Evolutionary conservation across 345 rosid genomes (phyloP).

Genomic region (Murraya koenigii): DNA sequence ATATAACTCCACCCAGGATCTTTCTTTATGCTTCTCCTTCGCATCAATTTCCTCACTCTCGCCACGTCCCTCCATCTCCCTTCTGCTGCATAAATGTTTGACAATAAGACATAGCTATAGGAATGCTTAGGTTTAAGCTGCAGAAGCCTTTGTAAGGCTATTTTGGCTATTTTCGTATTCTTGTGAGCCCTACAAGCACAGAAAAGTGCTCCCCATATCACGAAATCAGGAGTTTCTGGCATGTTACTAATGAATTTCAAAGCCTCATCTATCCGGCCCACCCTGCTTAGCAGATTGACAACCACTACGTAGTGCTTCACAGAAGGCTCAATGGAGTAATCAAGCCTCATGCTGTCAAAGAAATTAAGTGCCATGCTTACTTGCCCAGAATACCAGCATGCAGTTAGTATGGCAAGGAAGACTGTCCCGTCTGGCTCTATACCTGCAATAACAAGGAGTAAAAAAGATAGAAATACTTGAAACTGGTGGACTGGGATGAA

Average conservation of each 20-base stretch:
- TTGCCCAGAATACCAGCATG: slow-evolving; percentile 50
- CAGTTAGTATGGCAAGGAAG: slow-evolving; percentile 56
- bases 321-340: slow-evolving; percentile 57
- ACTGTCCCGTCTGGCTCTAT: slow-evolving; percentile 56
- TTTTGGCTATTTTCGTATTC: slow-evolving; percentile 36
- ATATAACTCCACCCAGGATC: slow-evolving; percentile 55
- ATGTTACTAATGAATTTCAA: slow-evolving; percentile 40
- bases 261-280: slow-evolving; percentile 52
- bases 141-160: slow-evolving; percentile 40
- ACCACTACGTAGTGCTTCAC: slow-evolving; percentile 56
- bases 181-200: slow-evolving; percentile 59
- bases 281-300: slow-evolving; percentile 59
- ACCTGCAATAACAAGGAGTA: slow-evolving; percentile 34
- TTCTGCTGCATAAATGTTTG: slow-evolving; percentile 42
- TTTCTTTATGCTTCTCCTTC: slow-evolving; percentile 32
- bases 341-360: slow-evolving; percentile 64
- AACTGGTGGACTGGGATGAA: not conserved
- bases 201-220: slow-evolving; percentile 59
- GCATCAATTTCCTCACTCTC: slow-evolving; percentile 34
- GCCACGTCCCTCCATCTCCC: slow-evolving; percentile 45
- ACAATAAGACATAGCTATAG: slow-evolving; percentile 48
- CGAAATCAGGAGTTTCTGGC: slow-evolving; percentile 55
- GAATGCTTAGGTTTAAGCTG: slow-evolving; percentile 55
- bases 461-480: not conserved
- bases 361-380: slow-evolving; percentile 55